Evolutionary conservation across 345 rosid genomes (phyloP), one percentile per base, ranked within the genome.

Genomic region (sweet orange (Citrus sinensis)): DNA sequence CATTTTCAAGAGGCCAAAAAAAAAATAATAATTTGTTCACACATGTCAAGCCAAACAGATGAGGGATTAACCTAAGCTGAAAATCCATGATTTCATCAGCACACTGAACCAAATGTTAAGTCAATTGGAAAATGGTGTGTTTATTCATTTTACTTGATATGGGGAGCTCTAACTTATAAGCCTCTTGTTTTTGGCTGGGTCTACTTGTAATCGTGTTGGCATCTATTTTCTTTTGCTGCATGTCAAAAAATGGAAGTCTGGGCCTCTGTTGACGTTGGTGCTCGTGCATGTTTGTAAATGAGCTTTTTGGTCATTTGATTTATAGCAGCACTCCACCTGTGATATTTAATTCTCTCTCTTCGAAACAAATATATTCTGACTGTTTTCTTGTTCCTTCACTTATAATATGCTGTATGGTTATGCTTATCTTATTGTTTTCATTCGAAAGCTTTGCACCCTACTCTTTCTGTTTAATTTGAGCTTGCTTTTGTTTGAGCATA

Each of bases 71-170:
- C 69, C 39, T 65, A 20, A 32, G 46, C 34, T 64, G 40, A 32
- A 30, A 22, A 17, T 2, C 22, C 4, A 19, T 34, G 46, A 65
- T 32, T 34, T 34, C 25, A 32, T 65, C 13, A n/a, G 24, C 46
- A 17, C 22, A 17, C 35, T 65, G 49, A 35, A 9, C 14, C 25
- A 8, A 66, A 30, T 66, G 25, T 9, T 66, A 65, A 65, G 22
- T 73, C 34, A 37, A 58, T 58, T 58, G 76, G 51, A 73, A 72
- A 73, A 56, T 73, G 66, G 7, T 30, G 13, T 71, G 40, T 32
- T 62, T 40, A 74, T 61, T 62, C 19, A 27, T 42, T 29, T 25
- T 40, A 42, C 42, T 61, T 32, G 59, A 32, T 62, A 29, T 62
- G 20, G 9, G 27, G 29, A 27, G 59, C 59, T 40, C 30, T 74